Evolutionary conservation across 2,329 filamentous ascomycete species (phyloP).

Genomic region (Chaetomiaceae sp.): DNA sequence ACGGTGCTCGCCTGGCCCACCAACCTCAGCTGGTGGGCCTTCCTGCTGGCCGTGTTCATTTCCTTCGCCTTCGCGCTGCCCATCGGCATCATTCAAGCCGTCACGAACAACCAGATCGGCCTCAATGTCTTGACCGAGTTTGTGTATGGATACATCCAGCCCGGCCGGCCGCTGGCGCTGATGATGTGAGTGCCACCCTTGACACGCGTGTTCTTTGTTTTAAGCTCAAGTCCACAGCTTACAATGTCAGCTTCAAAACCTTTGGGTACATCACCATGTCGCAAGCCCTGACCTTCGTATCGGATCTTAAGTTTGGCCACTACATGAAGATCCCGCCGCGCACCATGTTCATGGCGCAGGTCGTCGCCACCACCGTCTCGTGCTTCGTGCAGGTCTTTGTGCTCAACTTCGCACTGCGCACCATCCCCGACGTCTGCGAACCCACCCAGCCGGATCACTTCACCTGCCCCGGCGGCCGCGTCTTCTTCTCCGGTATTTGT

Average conservation of each 20-base stretch:
- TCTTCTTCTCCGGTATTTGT: constrained; percentile 53
- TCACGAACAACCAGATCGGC: constrained; percentile 65
- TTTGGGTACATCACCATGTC: constrained; percentile 60
- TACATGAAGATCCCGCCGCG: constrained; percentile 67
- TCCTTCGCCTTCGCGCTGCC: constrained; percentile 59
- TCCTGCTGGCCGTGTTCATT: constrained; percentile 59
- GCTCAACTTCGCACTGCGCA: constrained; percentile 53
- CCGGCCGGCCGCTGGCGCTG: constrained; percentile 62
- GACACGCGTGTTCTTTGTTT: background rate
- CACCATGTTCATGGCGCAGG: constrained; percentile 60
- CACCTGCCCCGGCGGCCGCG: constrained; percentile 56
- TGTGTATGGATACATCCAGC: constrained; percentile 68
- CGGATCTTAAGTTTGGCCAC: constrained; percentile 64
- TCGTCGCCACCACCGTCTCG: constrained; percentile 59
- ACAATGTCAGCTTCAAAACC: constrained; percentile 49
- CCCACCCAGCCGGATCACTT: constrained; percentile 51
- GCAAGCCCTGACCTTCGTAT: constrained; percentile 57
- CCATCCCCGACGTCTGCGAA: constrained; percentile 60
- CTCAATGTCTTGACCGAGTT: constrained; percentile 72
- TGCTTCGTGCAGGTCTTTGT: constrained; percentile 61
- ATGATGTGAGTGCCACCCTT: constrained; percentile 52
- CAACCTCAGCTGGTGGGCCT: constrained; percentile 66
- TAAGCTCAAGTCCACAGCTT: constrained; percentile 13
- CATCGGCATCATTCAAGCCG: constrained; percentile 63
- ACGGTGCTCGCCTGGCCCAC: constrained; percentile 57